Conservation (phyloP, 1,139 yeast species). For the Pichia sp. region DNA sequence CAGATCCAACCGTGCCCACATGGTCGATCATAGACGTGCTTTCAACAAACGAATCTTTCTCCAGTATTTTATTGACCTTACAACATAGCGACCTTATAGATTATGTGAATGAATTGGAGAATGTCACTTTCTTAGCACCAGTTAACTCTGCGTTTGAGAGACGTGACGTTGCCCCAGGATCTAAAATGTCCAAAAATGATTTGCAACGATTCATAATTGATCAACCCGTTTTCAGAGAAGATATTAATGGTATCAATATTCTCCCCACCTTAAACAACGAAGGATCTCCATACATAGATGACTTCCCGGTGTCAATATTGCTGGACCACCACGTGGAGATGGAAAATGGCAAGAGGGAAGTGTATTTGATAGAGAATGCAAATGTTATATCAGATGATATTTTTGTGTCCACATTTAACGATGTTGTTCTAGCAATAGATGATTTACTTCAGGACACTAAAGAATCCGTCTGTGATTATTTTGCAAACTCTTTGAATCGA, state of each 20-base stretch:
- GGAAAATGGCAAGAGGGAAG: conserved; percentile 11
- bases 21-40: conserved; percentile 69
- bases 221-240: conserved; percentile 21
- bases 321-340: conserved; percentile 14
- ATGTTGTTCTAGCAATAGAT: conserved; percentile 71
- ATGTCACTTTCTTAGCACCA: conserved; percentile 80
- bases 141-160: conserved; percentile 66
- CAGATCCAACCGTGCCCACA: conserved; percentile 25
- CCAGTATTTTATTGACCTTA: conserved; percentile 55
- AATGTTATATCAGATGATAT: conserved; percentile 59
- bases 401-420: conserved; percentile 59
- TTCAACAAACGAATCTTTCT: conserved; percentile 67
- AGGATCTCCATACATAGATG: conserved; percentile 16
- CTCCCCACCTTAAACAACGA: conserved; percentile 16
- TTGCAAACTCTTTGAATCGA: conserved; percentile 10
- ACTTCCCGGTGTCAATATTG: conserved; percentile 22
- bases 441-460: conserved; percentile 30
- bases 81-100: conserved; percentile 70
- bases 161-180: conserved; percentile 4
- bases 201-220: conserved; percentile 26
- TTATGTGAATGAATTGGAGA: conserved; percentile 50
- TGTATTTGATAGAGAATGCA: conserved; percentile 38
- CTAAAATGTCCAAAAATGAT: conserved; percentile 11
- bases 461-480: conserved; percentile 16
- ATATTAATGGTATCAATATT: conserved; percentile 25